These are phyloP conservation scores for Bassia scoparia DNA, from an alignment of 148 eudicot genomes.

Conservation along the genomic window DNA sequence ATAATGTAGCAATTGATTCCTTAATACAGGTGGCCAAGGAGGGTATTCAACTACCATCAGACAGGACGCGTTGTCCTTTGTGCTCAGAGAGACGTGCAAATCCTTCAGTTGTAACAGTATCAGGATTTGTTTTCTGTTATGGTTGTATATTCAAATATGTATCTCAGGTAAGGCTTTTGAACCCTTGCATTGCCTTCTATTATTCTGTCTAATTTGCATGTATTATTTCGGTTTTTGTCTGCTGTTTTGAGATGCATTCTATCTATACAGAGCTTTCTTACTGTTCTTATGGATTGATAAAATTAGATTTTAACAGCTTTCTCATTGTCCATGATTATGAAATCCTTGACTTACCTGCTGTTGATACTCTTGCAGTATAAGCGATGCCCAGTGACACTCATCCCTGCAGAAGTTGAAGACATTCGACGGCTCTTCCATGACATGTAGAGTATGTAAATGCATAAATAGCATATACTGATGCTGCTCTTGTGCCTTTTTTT, in stretches of 20 bases:
- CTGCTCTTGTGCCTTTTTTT: neutral
- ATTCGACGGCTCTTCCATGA: conserved; percentile 94
- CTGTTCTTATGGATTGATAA: neutral
- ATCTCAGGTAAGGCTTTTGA: conserved; percentile 60
- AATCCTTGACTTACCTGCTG: neutral
- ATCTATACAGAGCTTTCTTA: neutral
- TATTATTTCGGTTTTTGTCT: neutral
- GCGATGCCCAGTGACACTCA: conserved; percentile 82
- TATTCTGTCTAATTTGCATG: too few species aligned
- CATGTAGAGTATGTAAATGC: conserved; percentile 33
- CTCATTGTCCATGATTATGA: neutral
- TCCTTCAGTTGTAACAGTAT: conserved; percentile 82
- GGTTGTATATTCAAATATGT: conserved; percentile 88
- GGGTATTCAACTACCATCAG: conserved; percentile 80
- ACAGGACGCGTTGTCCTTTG: conserved; percentile 75
- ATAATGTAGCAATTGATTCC: neutral
- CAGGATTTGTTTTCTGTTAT: conserved; percentile 96
- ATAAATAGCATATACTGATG: neutral
- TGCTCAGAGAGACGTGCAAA: conserved; percentile 91
- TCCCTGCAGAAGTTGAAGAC: conserved; percentile 69
- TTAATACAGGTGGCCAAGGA: conserved; percentile 76
- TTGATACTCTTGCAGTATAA: conserved; percentile 51
- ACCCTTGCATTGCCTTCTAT: neutral
- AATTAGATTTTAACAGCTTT: neutral
- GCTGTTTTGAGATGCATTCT: neutral